These are phyloP conservation scores for Anthracocystis walkeri DNA, from an alignment of 1,284 basidiomycete genomes.

Conservation along the genomic window DNA sequence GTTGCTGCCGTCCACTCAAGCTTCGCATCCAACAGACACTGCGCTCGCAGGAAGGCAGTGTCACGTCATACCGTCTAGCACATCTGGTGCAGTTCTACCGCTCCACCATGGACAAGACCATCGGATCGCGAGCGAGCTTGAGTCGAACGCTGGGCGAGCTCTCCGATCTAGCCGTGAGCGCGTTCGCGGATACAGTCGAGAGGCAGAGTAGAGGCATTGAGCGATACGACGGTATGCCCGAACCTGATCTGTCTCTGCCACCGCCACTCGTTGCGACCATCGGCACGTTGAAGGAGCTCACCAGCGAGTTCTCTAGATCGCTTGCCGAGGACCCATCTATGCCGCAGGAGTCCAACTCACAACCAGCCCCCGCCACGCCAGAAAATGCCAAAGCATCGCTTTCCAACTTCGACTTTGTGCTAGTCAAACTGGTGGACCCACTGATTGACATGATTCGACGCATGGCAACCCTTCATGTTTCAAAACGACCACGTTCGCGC, in stretches of 20 bases:
- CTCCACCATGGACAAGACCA: constrained; percentile 89
- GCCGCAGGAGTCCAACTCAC: background rate
- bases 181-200: constrained; percentile 59
- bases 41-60: constrained; percentile 89
- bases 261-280: constrained; percentile 43
- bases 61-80: constrained; percentile 89
- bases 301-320: constrained; percentile 48
- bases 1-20: constrained; percentile 79
- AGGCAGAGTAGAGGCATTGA: constrained; percentile 47
- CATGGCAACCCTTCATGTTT: constrained; percentile 26
- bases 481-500: constrained; percentile 17
- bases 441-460: constrained; percentile 41
- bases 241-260: constrained; percentile 39
- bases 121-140: constrained; percentile 83
- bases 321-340: constrained; percentile 26
- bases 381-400: constrained; percentile 8
- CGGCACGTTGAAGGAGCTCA: constrained; percentile 57
- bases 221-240: constrained; percentile 39
- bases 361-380: background rate
- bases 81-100: constrained; percentile 95
- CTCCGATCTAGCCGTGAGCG: constrained; percentile 34
- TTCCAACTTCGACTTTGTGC: constrained; percentile 45
- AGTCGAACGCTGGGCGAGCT: constrained; percentile 82
- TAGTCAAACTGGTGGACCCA: constrained; percentile 52
- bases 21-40: constrained; percentile 91